Evolutionary conservation across 2,329 filamentous ascomycete genomes (phyloP), one percentile per base, ranked within the genome.

Genomic region (Exophiala lecanii-corni): DNA sequence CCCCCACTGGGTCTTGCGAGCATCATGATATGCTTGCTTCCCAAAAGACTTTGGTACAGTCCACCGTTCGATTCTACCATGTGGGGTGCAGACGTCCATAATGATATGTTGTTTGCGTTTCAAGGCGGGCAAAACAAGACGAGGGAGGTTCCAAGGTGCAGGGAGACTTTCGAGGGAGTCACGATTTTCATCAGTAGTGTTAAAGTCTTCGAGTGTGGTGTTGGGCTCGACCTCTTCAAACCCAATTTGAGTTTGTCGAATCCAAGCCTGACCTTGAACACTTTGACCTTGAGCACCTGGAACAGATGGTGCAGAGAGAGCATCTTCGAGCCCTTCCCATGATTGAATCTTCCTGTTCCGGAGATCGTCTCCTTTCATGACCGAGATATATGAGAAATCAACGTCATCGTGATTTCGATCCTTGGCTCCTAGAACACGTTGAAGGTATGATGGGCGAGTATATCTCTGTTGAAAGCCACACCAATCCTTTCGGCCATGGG

Each of bases 381-480:
- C 76, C 3, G 85, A 85, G 10, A 98, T 60, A 62, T 95, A 98
- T 61, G 86, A 94, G 66, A 89, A 98, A 56, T 88, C 77, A 10
- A 95, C 76, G 58, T 97, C 89, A 61, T 95, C 91, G 59, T 94
- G 86, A 61, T 94, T 96, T 51, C 78, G 78, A 55, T 82, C 76
- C 49, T 66, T 73, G 5, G 70, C 70, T 13, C 79, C 78, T 15
- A 94, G 69, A 35, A 97, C 75, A 35, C 76, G 76, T 60, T 94
- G 88, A 42, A 96, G 73, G 63, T 89, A 96, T 0, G 73, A 69
- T 1, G 92, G 92, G 0, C 89, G 81, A 38, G 89, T 84, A 61
- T 87, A 97, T 35, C 92, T 81, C 67, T 98, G 92, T 50, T 74
- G 77, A 64, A 98, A 97, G 63, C 84, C 86, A 64, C 92, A 98